Evolutionary conservation across 2,329 filamentous ascomycete species (phyloP), one percentile per base, ranked within the genome.

Genomic region (Epichloe uncinata): DNA sequence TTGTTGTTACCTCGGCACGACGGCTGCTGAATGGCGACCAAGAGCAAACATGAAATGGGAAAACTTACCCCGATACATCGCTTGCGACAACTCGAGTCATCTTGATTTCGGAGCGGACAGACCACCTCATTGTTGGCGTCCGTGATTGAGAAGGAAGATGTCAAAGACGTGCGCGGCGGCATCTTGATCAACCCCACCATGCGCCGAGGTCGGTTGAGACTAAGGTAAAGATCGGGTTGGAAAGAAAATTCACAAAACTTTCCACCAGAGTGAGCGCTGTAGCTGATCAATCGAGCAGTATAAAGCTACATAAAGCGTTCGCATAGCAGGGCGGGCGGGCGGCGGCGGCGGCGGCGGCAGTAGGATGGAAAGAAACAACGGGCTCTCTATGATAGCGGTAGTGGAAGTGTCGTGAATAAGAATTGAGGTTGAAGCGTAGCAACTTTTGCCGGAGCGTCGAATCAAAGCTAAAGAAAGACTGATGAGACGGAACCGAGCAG

Each of bases 1-100:
- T 45, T n/a, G 26, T 9, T 11, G 16, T 30, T 30, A 40, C 47
- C 47, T 41, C 47, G 35, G 47, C 42, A 40, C 20, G 18, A 37
- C 9, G n/a, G 13, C 18, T 9, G 18, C 5, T 16, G 34, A 12
- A 38, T 41, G 37, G 3, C 18, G 16, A 18, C 18, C 13, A 36
- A 30, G 46, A 45, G 43, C 20, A 20, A 47, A 42, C 33, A 13
- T 18, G 48, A 40, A 41, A 20, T 18, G 18, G 5, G 3, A 18
- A 37, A 40, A 93, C 90, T 88, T 78, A 97, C 93, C 70, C 93
- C 93, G 65, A 95, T 84, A 73, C 93, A 98, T 75, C 91, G 81
- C 75, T 98, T 98, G 68, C 91, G 84, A 75, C 93, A 98, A 72
- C 84, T 88, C 59, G 90, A 95, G 67, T 88, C 87, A 80, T 98